A percentile compares a stretch with the other conserved stretches of the same genome.
phyloP scores from a whole-genome alignment of 495 filamentous ascomycete species.

The Pseudevernia furfuracea region DNA sequence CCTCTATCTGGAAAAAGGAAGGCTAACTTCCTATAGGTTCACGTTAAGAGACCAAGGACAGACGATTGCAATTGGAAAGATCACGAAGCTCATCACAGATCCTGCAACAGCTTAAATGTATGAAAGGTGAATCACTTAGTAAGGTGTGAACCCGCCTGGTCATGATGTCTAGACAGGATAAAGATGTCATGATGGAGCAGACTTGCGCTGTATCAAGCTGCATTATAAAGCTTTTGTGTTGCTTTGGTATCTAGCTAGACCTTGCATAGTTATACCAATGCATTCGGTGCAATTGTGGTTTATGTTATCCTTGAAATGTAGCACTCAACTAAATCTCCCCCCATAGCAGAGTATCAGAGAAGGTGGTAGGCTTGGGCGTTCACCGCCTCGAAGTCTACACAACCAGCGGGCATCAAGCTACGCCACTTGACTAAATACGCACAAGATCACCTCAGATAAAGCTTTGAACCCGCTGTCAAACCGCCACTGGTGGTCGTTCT shows the following conservation, averaged over 20 bases:
- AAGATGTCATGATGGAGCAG: neutral
- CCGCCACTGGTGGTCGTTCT: no score
- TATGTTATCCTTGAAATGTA: neutral
- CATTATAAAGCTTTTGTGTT: neutral
- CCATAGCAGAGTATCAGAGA: no score
- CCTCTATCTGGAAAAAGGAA: neutral
- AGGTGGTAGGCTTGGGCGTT: neutral
- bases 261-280: neutral
- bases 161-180: neutral
- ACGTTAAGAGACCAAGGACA: conserved; percentile 94
- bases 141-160: neutral
- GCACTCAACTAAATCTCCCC: neutral
- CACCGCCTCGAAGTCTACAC: neutral
- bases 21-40: conserved; percentile 47
- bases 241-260: neutral
- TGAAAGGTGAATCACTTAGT: neutral
- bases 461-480: no score
- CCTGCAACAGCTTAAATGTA: neutral
- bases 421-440: no score
- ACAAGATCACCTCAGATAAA: no score
- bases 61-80: conserved; percentile 96
- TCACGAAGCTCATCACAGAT: conserved; percentile 67
- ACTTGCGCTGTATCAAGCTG: neutral
- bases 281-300: neutral
- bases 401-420: no score